These are phyloP conservation scores for Aspergillus novofumigatus DNA, from an alignment of 2,329 filamentous ascomycete genomes.

Conservation along the genomic window DNA sequence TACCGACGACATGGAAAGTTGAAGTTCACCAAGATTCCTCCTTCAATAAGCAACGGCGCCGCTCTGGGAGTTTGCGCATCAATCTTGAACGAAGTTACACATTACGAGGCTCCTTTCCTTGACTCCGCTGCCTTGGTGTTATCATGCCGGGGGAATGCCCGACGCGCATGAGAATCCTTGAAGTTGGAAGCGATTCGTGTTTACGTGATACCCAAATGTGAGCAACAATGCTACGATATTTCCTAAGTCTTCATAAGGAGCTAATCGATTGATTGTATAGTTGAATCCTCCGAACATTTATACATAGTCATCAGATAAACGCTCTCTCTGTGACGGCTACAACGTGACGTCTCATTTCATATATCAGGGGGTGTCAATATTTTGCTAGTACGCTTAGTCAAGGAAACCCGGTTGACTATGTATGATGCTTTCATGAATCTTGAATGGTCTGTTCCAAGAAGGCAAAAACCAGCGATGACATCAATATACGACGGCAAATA, in stretches of 20 bases:
- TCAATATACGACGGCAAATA: not conserved
- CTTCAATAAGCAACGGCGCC: not conserved
- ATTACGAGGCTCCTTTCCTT: not conserved
- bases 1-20: constrained; percentile 19
- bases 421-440: not conserved
- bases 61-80: not conserved
- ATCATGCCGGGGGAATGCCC: not conserved
- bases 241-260: not conserved
- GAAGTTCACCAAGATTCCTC: constrained; percentile 12
- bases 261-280: not conserved
- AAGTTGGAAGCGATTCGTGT: not conserved
- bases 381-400: not conserved
- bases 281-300: not conserved
- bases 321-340: not conserved
- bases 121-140: not conserved
- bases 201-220: not conserved
- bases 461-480: not conserved
- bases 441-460: not conserved
- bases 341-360: not conserved
- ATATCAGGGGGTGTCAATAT: not conserved
- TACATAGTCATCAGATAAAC: not conserved
- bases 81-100: not conserved
- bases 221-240: not conserved
- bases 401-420: not conserved
- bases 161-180: not conserved